Percentiles rank a stretch among this genome's conserved stretches.
These are phyloP conservation scores for Martiniozyma asiatica DNA, from an alignment of 1,139 yeast genomes.

Conservation along the genomic window DNA sequence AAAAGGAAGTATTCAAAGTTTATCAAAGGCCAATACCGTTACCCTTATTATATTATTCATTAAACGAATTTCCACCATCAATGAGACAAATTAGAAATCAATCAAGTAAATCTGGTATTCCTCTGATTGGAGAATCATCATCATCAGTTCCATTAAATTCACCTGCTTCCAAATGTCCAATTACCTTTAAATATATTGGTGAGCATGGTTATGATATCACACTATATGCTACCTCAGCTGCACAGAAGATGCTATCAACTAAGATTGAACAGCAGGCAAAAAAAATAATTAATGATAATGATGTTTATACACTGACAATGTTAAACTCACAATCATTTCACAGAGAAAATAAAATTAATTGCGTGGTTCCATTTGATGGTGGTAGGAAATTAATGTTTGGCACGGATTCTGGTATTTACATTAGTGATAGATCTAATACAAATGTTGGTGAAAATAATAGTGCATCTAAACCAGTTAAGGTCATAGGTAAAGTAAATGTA, in stretches of 20 bases:
- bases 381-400: conserved; percentile 87
- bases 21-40: conserved; percentile 88
- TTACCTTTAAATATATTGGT: conserved; percentile 43
- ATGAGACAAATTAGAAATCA: conserved; percentile 35
- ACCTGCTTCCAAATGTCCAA: conserved; percentile 20
- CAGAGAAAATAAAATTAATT: conserved; percentile 64
- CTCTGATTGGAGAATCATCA: conserved; percentile 13
- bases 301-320: conserved; percentile 69
- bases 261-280: conserved; percentile 72
- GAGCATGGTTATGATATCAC: conserved; percentile 59
- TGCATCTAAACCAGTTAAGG: conserved; percentile 67
- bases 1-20: conserved; percentile 84
- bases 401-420: conserved; percentile 83
- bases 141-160: conserved; percentile 14
- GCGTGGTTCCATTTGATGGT: conserved; percentile 92
- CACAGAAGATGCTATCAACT: conserved; percentile 72
- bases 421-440: conserved; percentile 41
- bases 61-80: conserved; percentile 68
- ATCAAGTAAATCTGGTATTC: conserved; percentile 23
- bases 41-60: conserved; percentile 65
- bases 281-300: conserved; percentile 57
- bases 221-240: conserved; percentile 52
- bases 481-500: conserved; percentile 65
- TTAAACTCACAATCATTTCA: conserved; percentile 65
- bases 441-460: conserved; percentile 19